These are phyloP conservation scores for Isabelozyma gotoi DNA, from an alignment of 805 yeast genomes.

Conservation along the genomic window DNA sequence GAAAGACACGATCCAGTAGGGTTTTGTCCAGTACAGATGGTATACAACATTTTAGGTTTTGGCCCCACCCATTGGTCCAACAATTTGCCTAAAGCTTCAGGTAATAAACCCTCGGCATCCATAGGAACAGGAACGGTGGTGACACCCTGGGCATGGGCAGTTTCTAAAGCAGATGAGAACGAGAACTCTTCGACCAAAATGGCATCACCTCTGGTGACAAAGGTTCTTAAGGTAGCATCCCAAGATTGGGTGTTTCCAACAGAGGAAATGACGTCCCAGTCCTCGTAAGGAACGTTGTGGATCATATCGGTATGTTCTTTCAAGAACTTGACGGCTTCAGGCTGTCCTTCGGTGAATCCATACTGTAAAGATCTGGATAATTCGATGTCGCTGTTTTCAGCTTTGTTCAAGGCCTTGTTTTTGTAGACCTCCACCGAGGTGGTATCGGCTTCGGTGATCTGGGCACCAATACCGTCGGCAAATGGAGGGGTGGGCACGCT, in stretches of 20 bases:
- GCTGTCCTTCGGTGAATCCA: constrained; percentile 81
- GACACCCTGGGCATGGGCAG: constrained; percentile 72
- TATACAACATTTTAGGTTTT: constrained; percentile 84
- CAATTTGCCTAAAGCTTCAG: constrained; percentile 61
- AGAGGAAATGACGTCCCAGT: constrained; percentile 72
- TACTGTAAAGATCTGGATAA: constrained; percentile 88
- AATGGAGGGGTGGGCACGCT: constrained; percentile 82
- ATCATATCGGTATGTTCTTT: constrained; percentile 67
- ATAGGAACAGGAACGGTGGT: constrained; percentile 70
- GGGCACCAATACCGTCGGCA: constrained; percentile 71
- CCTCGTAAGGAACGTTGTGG: constrained; percentile 45
- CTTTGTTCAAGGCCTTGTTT: constrained; percentile 17
- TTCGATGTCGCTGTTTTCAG: constrained; percentile 53
- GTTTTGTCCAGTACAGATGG: constrained; percentile 95
- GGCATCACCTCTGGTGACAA: constrained; percentile 77
- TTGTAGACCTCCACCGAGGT: constrained; percentile 45
- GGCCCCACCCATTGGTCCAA: constrained; percentile 71
- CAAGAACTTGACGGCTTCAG: constrained; percentile 64
- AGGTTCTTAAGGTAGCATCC: constrained; percentile 79
- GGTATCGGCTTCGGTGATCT: constrained; percentile 43
- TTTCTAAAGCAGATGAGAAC: constrained; percentile 82
- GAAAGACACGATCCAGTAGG: constrained; percentile 91
- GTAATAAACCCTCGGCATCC: constrained; percentile 77
- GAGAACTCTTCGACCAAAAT: constrained; percentile 79
- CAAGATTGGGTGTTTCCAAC: constrained; percentile 90